These are phyloP conservation scores for Eutrema salsugineum DNA, from an alignment of 441 rosid genomes.

Conservation along the genomic window DNA sequence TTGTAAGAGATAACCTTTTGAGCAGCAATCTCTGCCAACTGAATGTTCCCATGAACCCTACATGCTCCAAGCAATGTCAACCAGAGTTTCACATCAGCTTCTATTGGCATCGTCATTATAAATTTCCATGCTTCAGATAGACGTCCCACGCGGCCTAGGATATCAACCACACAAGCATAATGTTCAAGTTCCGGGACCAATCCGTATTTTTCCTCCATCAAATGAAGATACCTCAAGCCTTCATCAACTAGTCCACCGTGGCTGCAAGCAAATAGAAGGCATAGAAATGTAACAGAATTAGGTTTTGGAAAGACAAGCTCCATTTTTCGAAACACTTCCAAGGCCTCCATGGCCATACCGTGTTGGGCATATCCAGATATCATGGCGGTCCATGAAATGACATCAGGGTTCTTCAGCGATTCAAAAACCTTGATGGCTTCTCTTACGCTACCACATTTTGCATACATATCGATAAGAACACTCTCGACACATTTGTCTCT, in stretches of 20 bases:
- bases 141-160: conserved; percentile 41
- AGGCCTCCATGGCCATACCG: conserved; percentile 32
- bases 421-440: conserved; percentile 38
- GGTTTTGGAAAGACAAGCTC: conserved; percentile 34
- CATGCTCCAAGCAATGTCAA: conserved; percentile 44
- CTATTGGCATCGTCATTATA: conserved; percentile 38
- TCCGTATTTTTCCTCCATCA: conserved; percentile 36
- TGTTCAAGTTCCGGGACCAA: conserved; percentile 40
- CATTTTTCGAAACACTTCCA: conserved; percentile 32
- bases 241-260: conserved; percentile 44
- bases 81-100: conserved; percentile 39
- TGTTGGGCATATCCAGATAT: conserved; percentile 42
- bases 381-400: conserved; percentile 42
- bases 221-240: conserved; percentile 36
- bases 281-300: conserved; percentile 39
- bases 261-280: conserved; percentile 50
- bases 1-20: conserved; percentile 31
- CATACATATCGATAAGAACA: conserved; percentile 45
- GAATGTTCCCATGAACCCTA: conserved; percentile 40
- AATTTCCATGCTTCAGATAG: conserved; percentile 37
- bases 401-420: conserved; percentile 25
- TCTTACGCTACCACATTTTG: conserved; percentile 39
- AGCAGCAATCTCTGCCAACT: conserved; percentile 43
- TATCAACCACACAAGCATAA: conserved; percentile 47
- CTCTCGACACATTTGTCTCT: conserved; percentile 38